Percentiles rank a stretch among this genome's conserved stretches.
Conservation (phyloP, 129 eudicot species). For the Tagetes patula region DNA sequence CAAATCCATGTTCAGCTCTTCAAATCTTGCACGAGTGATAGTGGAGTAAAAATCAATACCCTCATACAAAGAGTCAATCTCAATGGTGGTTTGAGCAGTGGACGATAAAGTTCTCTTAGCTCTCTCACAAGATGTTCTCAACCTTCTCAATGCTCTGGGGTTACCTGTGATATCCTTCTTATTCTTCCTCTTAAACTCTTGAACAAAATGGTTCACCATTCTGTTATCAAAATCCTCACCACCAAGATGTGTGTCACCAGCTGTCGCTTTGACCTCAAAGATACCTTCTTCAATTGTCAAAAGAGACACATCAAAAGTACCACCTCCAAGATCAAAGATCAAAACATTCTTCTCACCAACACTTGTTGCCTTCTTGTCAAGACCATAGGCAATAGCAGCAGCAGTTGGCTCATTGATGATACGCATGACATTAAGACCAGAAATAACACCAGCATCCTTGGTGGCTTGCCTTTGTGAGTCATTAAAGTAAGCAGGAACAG, state of each 20-base stretch:
- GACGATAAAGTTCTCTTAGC: constrained; percentile 30
- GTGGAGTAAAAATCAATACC: constrained; percentile 39
- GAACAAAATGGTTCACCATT: constrained; percentile 39
- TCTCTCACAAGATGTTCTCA: constrained; percentile 28
- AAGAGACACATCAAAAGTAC: constrained; percentile 29
- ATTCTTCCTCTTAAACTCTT: constrained; percentile 35
- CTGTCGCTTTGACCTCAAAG: constrained; percentile 31
- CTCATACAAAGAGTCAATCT: constrained; percentile 29
- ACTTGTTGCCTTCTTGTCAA: constrained; percentile 42
- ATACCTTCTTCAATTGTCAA: constrained; percentile 35
- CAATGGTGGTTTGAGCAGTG: constrained; percentile 9
- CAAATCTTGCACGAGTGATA: constrained; percentile 11
- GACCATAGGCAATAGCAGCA: constrained; percentile 50
- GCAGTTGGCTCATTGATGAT: constrained; percentile 47
- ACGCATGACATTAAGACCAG: constrained; percentile 40
- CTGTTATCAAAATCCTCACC: constrained; percentile 35
- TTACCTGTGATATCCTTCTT: constrained; percentile 36
- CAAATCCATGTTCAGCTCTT: constrained; percentile 26
- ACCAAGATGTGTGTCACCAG: constrained; percentile 37
- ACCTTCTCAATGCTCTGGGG: constrained; percentile 34
- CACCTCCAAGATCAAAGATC: constrained; percentile 32
- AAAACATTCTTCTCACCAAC: constrained; percentile 41
- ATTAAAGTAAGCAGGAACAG: constrained; percentile 34
- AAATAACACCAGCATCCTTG: constrained; percentile 41
- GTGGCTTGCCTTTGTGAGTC: constrained; percentile 39